phyloP scores from a whole-genome alignment of 768 basidiomycete genomes.

The Imleria badia region DNA sequence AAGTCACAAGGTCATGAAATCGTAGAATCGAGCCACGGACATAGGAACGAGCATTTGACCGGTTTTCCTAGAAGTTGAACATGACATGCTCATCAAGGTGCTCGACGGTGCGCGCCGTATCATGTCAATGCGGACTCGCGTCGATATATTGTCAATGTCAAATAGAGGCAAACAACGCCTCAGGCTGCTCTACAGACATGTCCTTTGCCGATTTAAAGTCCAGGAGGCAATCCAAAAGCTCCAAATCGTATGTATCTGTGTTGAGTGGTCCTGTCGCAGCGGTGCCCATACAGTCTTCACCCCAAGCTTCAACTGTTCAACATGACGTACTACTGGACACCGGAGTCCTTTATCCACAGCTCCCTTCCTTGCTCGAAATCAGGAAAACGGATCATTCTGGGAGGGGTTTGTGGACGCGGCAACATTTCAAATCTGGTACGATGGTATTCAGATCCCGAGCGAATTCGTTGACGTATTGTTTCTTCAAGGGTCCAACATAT shows the following conservation, averaged over 20 bases:
- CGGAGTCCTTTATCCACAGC: slow-evolving; percentile 19
- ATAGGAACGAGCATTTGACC: no score
- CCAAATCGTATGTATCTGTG: slow-evolving; percentile 38
- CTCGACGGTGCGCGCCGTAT: no score
- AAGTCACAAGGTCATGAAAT: no score
- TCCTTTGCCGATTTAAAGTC: slow-evolving; percentile 35
- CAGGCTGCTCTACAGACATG: slow-evolving; percentile 32
- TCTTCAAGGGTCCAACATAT: slow-evolving; percentile 53
- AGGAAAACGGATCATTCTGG: slow-evolving; percentile 38
- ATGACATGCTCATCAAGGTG: no score
- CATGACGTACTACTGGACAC: slow-evolving; percentile 4
- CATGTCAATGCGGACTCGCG: no score
- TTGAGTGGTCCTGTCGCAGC: slow-evolving; percentile 21
- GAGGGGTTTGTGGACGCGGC: slow-evolving; percentile 46
- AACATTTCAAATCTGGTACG: slow-evolving; percentile 39
- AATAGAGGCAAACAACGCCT: slow-evolving; percentile 15
- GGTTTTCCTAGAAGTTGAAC: no score
- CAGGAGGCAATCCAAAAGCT: slow-evolving; percentile 29
- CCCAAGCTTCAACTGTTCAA: slow-evolving; percentile 15
- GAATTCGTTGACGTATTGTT: neutral
- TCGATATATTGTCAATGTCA: no score
- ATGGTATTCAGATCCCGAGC: neutral
- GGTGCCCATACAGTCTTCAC: slow-evolving; percentile 26
- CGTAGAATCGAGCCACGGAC: no score
- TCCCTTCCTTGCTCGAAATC: slow-evolving; percentile 46